phyloP scores from a whole-genome alignment of 495 filamentous ascomycete genomes.

The Tricharina praecox region DNA sequence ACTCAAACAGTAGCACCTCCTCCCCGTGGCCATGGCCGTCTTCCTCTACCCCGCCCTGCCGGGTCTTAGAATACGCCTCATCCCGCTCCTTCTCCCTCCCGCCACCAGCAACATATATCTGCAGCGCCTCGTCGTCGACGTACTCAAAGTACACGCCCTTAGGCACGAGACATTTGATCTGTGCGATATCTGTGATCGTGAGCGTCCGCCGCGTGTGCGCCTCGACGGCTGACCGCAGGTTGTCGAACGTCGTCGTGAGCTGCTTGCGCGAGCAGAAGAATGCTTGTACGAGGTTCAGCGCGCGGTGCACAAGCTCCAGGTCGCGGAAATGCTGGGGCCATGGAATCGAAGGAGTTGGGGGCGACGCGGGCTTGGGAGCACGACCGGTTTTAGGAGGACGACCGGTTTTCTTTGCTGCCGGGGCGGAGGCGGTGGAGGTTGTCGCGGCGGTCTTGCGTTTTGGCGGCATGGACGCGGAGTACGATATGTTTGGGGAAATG shows the following conservation, averaged over 20 bases:
- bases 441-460: slow-evolving; percentile 14
- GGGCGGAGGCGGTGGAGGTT: background rate
- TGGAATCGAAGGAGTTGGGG: slow-evolving; percentile 28
- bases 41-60: too few relatives aligned
- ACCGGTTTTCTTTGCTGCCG: slow-evolving; percentile 11
- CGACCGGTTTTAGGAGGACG: background rate
- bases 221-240: slow-evolving; percentile 69
- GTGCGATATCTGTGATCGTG: slow-evolving; percentile 58
- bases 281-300: slow-evolving; percentile 82
- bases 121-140: slow-evolving; percentile 63
- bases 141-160: slow-evolving; percentile 66
- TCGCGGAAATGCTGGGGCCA: slow-evolving; percentile 62
- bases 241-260: slow-evolving; percentile 77
- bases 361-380: slow-evolving; percentile 11
- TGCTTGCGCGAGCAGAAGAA: slow-evolving; percentile 79
- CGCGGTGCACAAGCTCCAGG: slow-evolving; percentile 61
- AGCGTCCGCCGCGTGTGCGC: slow-evolving; percentile 57
- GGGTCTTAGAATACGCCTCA: slow-evolving; percentile 27
- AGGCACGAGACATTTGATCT: slow-evolving; percentile 61
- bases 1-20: slow-evolving; percentile 78
- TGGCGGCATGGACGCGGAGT: background rate
- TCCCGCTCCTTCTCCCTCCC: slow-evolving; percentile 30
- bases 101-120: slow-evolving; percentile 52
- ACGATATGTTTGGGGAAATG: background rate
- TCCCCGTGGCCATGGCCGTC: slow-evolving; percentile 20